Base-by-base conservation (phyloP, 169 alveolate genomes). In the Plasmodium berghei region DNA sequence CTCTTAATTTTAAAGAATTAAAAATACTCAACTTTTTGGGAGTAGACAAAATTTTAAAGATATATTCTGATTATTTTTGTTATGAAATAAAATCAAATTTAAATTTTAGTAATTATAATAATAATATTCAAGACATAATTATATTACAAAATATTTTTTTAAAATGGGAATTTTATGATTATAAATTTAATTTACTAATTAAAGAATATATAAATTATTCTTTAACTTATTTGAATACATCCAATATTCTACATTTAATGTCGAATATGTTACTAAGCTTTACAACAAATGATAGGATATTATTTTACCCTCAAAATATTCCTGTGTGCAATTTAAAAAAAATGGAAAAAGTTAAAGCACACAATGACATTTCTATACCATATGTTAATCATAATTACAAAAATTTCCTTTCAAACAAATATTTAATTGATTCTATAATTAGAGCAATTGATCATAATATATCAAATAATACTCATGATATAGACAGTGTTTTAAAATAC, bases 391-490 rank as follows among this genome's bases (percentile, higher is more conserved):
- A 64, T 9, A 12, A 70, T 42, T 77, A 77, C 28, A 48, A 58
- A 28, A 77, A 26, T 45, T 83, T 83, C 46, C 49, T 83, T 22
- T 66, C 86, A 8, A 26, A 49, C 26, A 83, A 83, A 28, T 42
- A 40, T 16, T 16, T 83, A 62, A 10, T 45, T 26, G 70, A 67
- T 52, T 16, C 40, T 16, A 46, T 55, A 20, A 69, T 83, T 24
- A 66, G 86, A 45, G 22, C 86, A 26, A 55, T 18, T 72, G 90
- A 83, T 62, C 28, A 70, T 61, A 67, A 69, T 45, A 70, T 83
- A 1, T 45, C 90, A 24, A 56, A 55, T 61, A 24, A 20, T 1
- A 49, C 45, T 8, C 46, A 22, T 16, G 40, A 83, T 5, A 24
- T 45, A 28, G 85, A 67, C 18, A 20, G 56, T 28, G 56, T 55